Evolutionary conservation across 2,329 filamentous ascomycete species (phyloP).

Genomic region (Tolypocladium paradoxum): DNA sequence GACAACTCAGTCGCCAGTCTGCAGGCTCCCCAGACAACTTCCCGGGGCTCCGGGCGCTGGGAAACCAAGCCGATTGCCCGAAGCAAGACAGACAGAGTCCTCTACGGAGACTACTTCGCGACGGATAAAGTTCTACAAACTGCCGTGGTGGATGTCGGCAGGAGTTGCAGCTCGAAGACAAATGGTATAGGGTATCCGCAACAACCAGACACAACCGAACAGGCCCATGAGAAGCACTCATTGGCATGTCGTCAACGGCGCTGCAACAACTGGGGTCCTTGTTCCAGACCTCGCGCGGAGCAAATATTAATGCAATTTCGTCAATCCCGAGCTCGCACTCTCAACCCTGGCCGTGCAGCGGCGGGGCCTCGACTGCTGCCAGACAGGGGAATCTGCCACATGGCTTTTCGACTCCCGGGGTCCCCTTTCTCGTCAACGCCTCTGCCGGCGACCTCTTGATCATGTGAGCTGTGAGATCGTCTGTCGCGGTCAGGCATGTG

Average conservation of each 20-base stretch:
- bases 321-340: neutral
- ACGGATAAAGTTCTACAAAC: too few species aligned
- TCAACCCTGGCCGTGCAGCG: neutral
- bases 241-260: neutral
- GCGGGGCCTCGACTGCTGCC: neutral
- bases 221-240: too few species aligned
- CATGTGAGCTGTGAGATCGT: neutral
- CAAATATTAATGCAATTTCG: neutral
- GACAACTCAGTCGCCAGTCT: neutral
- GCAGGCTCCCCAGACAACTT: neutral
- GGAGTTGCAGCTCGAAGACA: too few species aligned
- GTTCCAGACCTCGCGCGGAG: neutral
- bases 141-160: too few species aligned
- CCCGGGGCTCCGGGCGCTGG: too few species aligned
- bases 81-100: neutral
- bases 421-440: neutral
- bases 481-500: neutral
- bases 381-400: neutral
- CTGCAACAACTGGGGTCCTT: neutral
- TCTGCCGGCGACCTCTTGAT: neutral
- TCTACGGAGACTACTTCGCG: too few species aligned
- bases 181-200: too few species aligned
- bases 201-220: too few species aligned
- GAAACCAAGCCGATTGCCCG: neutral
- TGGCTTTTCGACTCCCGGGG: neutral